These are phyloP conservation scores for Podila horticola DNA, from an alignment of 192 early-diverging fungal species.

Conservation along the genomic window DNA sequence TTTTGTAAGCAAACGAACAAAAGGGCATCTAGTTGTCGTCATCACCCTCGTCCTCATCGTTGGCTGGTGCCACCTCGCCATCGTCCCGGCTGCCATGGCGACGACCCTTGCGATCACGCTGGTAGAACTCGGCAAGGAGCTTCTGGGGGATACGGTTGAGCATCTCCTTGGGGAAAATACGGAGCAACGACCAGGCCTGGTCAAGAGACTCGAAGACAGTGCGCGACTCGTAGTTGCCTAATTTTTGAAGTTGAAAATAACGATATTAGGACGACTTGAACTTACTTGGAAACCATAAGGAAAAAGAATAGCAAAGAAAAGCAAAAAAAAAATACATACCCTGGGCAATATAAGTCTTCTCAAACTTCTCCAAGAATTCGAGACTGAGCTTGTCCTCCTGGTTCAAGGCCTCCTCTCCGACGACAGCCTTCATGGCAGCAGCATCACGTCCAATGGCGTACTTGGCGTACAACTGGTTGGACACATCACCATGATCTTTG, in stretches of 20 bases:
- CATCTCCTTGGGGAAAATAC: slow-evolving; percentile 99
- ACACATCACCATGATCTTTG: slow-evolving; percentile 99
- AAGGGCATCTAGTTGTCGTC: slow-evolving; percentile 43
- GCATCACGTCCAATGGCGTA: slow-evolving; percentile 99
- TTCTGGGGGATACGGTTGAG: slow-evolving; percentile 99
- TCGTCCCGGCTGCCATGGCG: slow-evolving; percentile 50
- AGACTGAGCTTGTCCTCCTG: slow-evolving; percentile 97
- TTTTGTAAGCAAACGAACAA: neutral
- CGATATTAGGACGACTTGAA: neutral
- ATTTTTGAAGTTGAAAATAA: neutral
- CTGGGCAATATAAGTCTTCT: slow-evolving; percentile 97
- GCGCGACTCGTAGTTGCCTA: slow-evolving; percentile 92
- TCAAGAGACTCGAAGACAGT: slow-evolving; percentile 98
- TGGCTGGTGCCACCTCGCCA: slow-evolving; percentile 24
- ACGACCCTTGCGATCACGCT: slow-evolving; percentile 74
- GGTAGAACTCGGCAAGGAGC: slow-evolving; percentile 94
- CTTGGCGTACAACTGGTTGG: slow-evolving; percentile 99
- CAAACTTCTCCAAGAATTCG: slow-evolving; percentile 99
- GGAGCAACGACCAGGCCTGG: slow-evolving; percentile 96
- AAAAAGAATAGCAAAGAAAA: slow-evolving; percentile 10
- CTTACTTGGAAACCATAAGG: neutral
- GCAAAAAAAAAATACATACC: slow-evolving; percentile 52
- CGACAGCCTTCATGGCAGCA: slow-evolving; percentile 99
- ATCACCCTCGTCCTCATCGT: slow-evolving; percentile 42
- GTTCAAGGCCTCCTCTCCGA: slow-evolving; percentile 98